Evolutionary conservation across 2,329 filamentous ascomycete genomes (phyloP), one percentile per base, ranked within the genome.

Genomic region (Ophiognomonia clavigignenti-juglandacearum): DNA sequence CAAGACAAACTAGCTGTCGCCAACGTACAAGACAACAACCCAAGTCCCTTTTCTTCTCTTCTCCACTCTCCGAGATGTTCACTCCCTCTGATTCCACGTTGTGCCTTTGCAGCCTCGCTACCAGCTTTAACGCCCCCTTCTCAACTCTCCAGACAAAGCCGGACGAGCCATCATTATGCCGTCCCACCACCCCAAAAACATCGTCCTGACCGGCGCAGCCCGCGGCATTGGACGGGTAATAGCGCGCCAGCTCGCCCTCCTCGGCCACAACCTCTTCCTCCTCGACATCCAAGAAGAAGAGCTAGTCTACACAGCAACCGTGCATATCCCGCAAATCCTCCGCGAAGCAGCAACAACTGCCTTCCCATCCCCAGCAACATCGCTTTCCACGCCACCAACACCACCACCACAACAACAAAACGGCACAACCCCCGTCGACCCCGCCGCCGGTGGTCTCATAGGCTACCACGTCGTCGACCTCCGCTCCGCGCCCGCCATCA

Each of bases 221-320:
- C 63, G 67, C 23, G 72, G 71, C 22, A 73, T 75, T 37, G 70
- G 72, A 20, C 64, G 71, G 32, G 66, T 64, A 27, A 59, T 73
- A 14, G 66, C 69, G 36, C 67, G 69, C 10, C 64, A 68, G 36
- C 67, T 73, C 39, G 60, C 69, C 18, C 51, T 59, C 16, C 52
- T 57, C 10, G 69, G 72, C n/a, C 65, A 73, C 57, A 62, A 64
- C 26, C 64, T 74, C 36, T 68, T 70, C 51, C 62, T 73, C 6
- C 57, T 74, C 29, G 71, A 74, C 48, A 61, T 66, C 37, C 67
- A 74, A 52, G 57, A 55, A 26, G 43, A 61, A 36, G 67, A 71
- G 51, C 58, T 72, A 8, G 53, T 60, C 7, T 59, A 71, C 52
- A 64, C 66, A 8, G 59, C 54, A 48, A 54, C 39, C 37, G 57